These are phyloP conservation scores for Acacia concinna DNA, from an alignment of 331 rosid species.

Conservation along the genomic window DNA sequence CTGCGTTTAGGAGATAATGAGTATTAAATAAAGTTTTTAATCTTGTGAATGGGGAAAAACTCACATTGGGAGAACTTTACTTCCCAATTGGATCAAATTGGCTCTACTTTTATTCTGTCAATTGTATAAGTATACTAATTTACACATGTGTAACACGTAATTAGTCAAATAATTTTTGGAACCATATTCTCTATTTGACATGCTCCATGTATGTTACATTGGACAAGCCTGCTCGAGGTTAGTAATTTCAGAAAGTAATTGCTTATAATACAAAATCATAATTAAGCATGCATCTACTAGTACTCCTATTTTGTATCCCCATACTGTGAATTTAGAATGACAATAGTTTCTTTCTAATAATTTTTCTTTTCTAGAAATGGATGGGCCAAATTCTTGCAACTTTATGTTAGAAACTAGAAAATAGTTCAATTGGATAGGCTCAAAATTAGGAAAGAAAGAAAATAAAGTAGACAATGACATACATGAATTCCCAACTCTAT, in stretches of 20 bases:
- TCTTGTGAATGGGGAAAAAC: not conserved
- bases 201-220: not conserved
- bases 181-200: not conserved
- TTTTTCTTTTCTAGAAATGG: constrained; percentile 30
- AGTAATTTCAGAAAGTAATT: not conserved
- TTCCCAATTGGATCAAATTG: not conserved
- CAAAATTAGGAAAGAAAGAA: constrained; percentile 25
- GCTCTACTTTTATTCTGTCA: not conserved
- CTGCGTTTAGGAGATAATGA: not conserved
- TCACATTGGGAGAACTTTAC: not conserved
- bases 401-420: constrained; percentile 34
- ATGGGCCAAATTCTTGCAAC: constrained; percentile 34
- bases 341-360: constrained; percentile 35
- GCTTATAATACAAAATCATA: not conserved
- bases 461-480: constrained; percentile 7
- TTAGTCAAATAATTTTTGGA: not conserved
- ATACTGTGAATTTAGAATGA: not conserved
- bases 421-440: not conserved
- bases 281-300: not conserved
- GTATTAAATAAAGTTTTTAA: not conserved
- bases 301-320: not conserved
- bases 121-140: not conserved
- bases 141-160: not conserved
- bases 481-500: constrained; percentile 30
- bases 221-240: not conserved